Conservation (phyloP, 345 rosid species). For the Mangifera indica region DNA sequence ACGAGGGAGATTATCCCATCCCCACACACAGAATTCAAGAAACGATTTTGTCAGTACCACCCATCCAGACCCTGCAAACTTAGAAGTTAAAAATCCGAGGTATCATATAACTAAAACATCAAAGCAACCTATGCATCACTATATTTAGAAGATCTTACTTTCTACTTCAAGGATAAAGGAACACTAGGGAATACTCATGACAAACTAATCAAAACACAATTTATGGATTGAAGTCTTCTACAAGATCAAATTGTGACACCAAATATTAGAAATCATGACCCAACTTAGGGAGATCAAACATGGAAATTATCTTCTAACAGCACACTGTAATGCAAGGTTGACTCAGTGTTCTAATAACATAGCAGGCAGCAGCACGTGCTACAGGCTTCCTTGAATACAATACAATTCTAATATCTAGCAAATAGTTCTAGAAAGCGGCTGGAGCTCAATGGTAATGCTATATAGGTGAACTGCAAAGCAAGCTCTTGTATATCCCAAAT, state of each 20-base stretch:
- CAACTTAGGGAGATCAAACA: neutral
- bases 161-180: neutral
- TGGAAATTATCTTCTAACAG: neutral
- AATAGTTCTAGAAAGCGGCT: constrained; percentile 3
- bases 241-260: neutral
- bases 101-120: neutral
- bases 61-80: constrained; percentile 68
- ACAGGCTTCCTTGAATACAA: neutral
- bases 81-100: neutral
- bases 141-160: neutral
- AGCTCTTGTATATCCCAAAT: neutral
- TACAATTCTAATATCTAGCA: neutral
- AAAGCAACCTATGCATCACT: no score
- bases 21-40: constrained; percentile 88
- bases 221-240: neutral
- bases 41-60: constrained; percentile 72
- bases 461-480: neutral
- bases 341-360: neutral
- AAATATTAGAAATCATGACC: neutral
- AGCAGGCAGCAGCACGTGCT: neutral
- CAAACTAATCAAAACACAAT: neutral
- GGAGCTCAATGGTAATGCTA: neutral
- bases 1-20: constrained; percentile 97
- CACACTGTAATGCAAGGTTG: neutral
- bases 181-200: neutral